A percentile compares a stretch with the other conserved stretches of the same genome.
These are phyloP conservation scores for Schwanniomyces vanrijiae DNA, from an alignment of 805 yeast genomes.

Conservation along the genomic window DNA sequence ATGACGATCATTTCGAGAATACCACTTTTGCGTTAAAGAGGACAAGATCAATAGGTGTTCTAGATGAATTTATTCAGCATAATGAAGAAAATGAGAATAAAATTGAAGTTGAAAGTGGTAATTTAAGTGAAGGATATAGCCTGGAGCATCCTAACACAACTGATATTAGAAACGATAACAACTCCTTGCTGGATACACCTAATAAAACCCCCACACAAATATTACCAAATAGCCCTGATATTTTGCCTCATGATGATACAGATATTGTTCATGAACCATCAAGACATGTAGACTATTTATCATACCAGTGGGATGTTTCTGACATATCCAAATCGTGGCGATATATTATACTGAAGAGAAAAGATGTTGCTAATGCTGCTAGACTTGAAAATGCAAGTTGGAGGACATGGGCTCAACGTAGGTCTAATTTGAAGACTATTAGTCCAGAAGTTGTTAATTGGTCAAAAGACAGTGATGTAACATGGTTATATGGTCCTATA, in stretches of 20 bases:
- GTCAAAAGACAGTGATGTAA: slow-evolving; percentile 95
- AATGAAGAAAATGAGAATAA: slow-evolving; percentile 13
- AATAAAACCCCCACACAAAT: slow-evolving; percentile 10
- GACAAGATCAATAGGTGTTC: slow-evolving; percentile 77
- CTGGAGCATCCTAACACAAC: slow-evolving; percentile 1
- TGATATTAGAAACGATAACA: background rate
- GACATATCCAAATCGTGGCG: slow-evolving; percentile 97
- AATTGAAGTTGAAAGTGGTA: slow-evolving; percentile 4
- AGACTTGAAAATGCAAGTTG: slow-evolving; percentile 64
- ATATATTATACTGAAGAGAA: slow-evolving; percentile 78
- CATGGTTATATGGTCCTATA: slow-evolving; percentile 96
- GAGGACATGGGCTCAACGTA: slow-evolving; percentile 93
- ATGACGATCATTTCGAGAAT: slow-evolving; percentile 66
- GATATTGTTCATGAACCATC: slow-evolving; percentile 80
- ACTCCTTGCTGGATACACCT: background rate
- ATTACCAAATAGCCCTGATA: slow-evolving; percentile 26
- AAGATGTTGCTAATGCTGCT: slow-evolving; percentile 69
- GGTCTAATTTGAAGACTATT: slow-evolving; percentile 67
- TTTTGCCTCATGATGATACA: slow-evolving; percentile 77
- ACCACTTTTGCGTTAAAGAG: slow-evolving; percentile 75
- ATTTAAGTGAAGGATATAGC: slow-evolving; percentile 1
- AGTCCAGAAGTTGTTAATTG: slow-evolving; percentile 92
- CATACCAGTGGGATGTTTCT: slow-evolving; percentile 93
- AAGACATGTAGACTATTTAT: slow-evolving; percentile 89
- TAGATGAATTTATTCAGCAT: slow-evolving; percentile 67